A percentile compares a stretch with the other conserved stretches of the same genome.
These are phyloP conservation scores for Garcia nutans DNA, from an alignment of 345 rosid genomes.

Conservation along the genomic window DNA sequence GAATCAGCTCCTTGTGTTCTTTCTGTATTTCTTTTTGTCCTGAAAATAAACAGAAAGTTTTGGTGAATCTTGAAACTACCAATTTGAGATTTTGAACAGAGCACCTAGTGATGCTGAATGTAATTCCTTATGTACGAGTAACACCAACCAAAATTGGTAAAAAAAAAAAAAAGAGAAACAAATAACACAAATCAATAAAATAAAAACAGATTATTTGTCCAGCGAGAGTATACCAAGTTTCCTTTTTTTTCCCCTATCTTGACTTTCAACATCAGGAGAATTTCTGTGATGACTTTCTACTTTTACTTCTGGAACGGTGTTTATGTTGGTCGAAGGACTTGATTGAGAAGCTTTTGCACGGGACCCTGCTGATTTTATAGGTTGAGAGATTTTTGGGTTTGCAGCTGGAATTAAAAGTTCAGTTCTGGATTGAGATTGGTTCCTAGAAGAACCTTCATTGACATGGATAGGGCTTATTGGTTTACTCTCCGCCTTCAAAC, in stretches of 20 bases:
- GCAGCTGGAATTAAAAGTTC: slow-evolving; percentile 52
- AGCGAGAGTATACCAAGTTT: slow-evolving; percentile 49
- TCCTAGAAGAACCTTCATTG: background rate
- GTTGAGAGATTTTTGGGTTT: slow-evolving; percentile 38
- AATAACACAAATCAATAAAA: background rate
- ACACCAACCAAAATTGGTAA: background rate
- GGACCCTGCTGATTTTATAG: slow-evolving; percentile 32
- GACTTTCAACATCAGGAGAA: slow-evolving; percentile 36
- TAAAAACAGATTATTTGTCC: background rate
- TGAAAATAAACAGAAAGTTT: slow-evolving; percentile 32
- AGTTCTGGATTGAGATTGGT: slow-evolving; percentile 9
- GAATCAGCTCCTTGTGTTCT: slow-evolving; percentile 73
- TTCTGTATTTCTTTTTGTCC: slow-evolving; percentile 77
- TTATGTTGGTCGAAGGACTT: slow-evolving; percentile 21
- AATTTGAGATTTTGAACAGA: background rate
- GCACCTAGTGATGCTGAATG: slow-evolving; percentile 4
- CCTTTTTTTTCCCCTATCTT: slow-evolving; percentile 61
- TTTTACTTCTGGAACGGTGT: slow-evolving; percentile 34
- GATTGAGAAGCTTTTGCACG: slow-evolving; percentile 33
- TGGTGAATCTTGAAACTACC: slow-evolving; percentile 15
- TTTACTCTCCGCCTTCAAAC: slow-evolving; percentile 35
- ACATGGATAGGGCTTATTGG: slow-evolving; percentile 29
- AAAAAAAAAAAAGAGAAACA: background rate
- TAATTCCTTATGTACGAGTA: background rate
- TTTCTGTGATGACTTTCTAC: slow-evolving; percentile 39